phyloP scores from a whole-genome alignment of 2,329 filamentous ascomycete genomes.

The Monascus ruber region DNA sequence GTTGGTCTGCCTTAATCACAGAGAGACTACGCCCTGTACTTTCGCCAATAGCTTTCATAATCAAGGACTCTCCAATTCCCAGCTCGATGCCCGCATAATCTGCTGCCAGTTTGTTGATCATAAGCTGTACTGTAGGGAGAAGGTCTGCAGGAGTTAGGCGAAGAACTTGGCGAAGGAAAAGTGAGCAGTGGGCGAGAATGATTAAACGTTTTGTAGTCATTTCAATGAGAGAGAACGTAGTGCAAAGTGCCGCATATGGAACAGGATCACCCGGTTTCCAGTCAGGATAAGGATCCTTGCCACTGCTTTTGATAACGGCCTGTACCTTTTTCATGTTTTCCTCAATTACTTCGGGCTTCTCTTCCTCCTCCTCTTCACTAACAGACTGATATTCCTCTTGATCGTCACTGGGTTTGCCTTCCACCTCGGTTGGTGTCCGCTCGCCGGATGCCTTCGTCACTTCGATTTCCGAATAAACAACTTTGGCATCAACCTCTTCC shows the following conservation, averaged over 20 bases:
- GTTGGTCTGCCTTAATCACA: conserved; percentile 90
- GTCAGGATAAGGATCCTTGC: conserved; percentile 80
- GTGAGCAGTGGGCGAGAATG: conserved; percentile 78
- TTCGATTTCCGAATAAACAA: conserved; percentile 11
- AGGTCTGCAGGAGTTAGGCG: conserved; percentile 80
- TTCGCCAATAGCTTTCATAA: conserved; percentile 98
- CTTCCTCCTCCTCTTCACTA: conserved; percentile 44
- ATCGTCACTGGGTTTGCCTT: conserved; percentile 22
- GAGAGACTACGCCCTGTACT: conserved; percentile 77
- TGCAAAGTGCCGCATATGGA: conserved; percentile 88
- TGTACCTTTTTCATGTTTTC: conserved; percentile 75
- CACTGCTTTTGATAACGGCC: conserved; percentile 55
- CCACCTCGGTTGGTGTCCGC: conserved; percentile 25
- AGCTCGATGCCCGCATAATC: conserved; percentile 95
- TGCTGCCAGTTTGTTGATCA: conserved; percentile 96
- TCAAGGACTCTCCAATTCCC: conserved; percentile 94
- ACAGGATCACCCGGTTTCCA: conserved; percentile 84
- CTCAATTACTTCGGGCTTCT: conserved; percentile 59
- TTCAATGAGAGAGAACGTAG: conserved; percentile 87
- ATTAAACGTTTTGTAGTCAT: conserved; percentile 84
- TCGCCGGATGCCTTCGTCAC: conserved; percentile 36
- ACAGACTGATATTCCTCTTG: conserved; percentile 30
- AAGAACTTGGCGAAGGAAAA: conserved; percentile 89
- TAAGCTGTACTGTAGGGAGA: conserved; percentile 76
- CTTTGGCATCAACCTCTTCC: conserved; percentile 9